Base-by-base conservation (phyloP, 2,329 filamentous ascomycete genomes). In the Phaeosphaeriaceae sp. region DNA sequence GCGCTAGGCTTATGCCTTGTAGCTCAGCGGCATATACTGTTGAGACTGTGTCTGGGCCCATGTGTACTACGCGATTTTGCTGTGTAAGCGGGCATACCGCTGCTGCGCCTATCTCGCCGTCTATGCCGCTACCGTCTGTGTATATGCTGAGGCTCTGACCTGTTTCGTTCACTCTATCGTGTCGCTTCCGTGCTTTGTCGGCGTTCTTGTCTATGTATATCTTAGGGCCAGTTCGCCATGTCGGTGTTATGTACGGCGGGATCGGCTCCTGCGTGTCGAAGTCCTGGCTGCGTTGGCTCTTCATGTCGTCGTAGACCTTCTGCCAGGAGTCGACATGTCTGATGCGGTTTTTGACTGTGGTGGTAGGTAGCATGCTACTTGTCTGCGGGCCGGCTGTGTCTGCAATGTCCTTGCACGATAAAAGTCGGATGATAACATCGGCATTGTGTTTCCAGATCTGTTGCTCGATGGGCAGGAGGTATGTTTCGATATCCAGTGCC, bases 101-200 rank as follows among this genome's bases (percentile, higher is more conserved):
- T 26, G 39, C 47, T 7, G 54, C 53, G 12, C 56, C 47, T 33
- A 48, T 60, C 36, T 54, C 37, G 21, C 47, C 44, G 11, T 61
- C 36, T 34, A 59, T 63, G n/a, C 60, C 42, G 42, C 60, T 63
- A 9, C 60, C 42, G 40, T 61, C 54, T 42, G 48, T 63, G 42
- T 60, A 61, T 43, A 63, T 63, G 43, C 58, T 61, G n/a, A 63
- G 49, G 53, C 46, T 42, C 23, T 46, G 34, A 16, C 28, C 50
- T 26, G 43, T 50, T 20, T 37, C 43, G 18, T 43, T 51, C 40
- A 56, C 45, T 38, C 28, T 54, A 21, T 63, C 33, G 41, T 63
- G 50, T 45, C 45, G 37, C 6, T 43, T 15, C 18, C 40, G 39
- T 11, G 54, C 57, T 41, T 42, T 51, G 16, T 60, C 16, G 3